Evolutionary conservation across 2,329 filamentous ascomycete species (phyloP), one percentile per base, ranked within the genome.

Genomic region (Xylariaceae sp.): DNA sequence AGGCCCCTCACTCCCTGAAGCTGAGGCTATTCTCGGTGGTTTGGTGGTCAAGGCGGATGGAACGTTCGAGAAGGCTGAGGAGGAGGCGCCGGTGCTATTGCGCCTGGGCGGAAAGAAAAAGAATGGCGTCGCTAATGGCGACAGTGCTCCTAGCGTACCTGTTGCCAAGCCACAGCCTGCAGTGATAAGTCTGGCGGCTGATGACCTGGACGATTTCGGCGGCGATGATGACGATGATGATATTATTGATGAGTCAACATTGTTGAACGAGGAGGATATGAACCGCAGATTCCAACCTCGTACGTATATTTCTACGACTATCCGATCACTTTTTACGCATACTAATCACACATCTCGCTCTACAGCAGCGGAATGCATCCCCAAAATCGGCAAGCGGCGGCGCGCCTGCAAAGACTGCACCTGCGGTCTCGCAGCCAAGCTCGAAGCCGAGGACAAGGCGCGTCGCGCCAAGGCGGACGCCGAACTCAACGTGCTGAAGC

Each of bases 341-440:
- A 53, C 67, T 72, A 67, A 76, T 71, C 10, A 34, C 8, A 11
- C 4, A 5, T 45, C 18, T 37, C 10, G 17, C 2, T 47, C 17
- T n/a, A 59, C 63, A 84, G 92, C 94, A 55, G 83, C 88, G 30
- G 90, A 95, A 72, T 99, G 94, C 74, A 85, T 87, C 60, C 92
- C 93, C 52, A 90, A 94, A 76, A 82, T 87, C 50, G 91, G 90
- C 60, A 96, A 96, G 79, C 87, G 93, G 67, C 88, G 93, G 57
- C 87, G 92, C 63, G 92, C 94, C 59, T 99, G 94, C 81, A 97
- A 99, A 77, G 94, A 99, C 78, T 99, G 94, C 79, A 93, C 90
- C 7, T 99, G 94, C 72, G 94, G 94, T 54, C 85, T 99, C 30
- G 91, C 92, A 23, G 85, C 94, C 73, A 86, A 88, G 62, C 76